Conservation (phyloP, 2,329 filamentous ascomycete species). For the Endoconidiophora laricicola region DNA sequence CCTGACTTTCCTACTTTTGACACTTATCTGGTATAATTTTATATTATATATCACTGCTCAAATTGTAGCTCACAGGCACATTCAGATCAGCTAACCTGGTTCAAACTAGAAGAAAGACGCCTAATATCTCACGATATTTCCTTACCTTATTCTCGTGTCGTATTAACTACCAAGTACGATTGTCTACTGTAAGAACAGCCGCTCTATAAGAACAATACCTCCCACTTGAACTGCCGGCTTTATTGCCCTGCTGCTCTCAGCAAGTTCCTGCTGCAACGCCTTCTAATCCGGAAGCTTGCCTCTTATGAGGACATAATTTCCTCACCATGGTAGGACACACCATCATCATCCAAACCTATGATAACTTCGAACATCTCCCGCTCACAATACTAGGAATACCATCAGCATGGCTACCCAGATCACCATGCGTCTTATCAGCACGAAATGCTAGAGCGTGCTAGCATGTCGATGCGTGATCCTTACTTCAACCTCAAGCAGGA, state of each 20-base stretch:
- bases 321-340: no score
- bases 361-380: neutral
- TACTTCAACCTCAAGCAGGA: constrained; percentile 43
- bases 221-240: no score
- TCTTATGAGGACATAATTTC: constrained; percentile 6
- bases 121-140: neutral
- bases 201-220: neutral
- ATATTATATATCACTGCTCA: neutral
- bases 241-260: no score
- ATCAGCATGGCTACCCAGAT: constrained; percentile 5
- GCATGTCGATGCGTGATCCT: constrained; percentile 29
- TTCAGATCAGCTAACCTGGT: no score
- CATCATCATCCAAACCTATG: neutral
- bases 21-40: neutral
- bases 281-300: neutral
- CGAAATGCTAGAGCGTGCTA: constrained; percentile 36
- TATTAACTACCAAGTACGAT: neutral
- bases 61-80: neutral
- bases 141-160: neutral
- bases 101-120: no score
- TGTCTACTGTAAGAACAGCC: no score
- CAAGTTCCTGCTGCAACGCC: neutral
- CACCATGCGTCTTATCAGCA: neutral
- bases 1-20: neutral
- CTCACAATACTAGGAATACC: constrained; percentile 7